phyloP scores from a whole-genome alignment of 2,329 filamentous ascomycete species.

The Botrytis tulipae region DNA sequence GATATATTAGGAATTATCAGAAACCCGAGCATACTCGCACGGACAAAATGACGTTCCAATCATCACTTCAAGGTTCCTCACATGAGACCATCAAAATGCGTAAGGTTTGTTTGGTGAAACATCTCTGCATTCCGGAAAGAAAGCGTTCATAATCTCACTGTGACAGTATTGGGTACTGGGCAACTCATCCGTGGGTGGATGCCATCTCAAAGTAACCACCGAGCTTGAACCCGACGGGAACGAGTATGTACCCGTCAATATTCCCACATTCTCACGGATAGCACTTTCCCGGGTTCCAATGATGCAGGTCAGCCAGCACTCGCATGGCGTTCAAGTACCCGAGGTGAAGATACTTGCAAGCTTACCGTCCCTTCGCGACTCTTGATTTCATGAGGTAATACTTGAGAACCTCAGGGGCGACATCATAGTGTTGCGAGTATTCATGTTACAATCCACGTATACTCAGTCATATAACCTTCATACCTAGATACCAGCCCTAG shows the following conservation, averaged over 20 bases:
- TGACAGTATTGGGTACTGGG: neutral
- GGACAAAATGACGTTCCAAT: neutral
- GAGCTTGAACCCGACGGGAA: neutral
- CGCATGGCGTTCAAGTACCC: neutral
- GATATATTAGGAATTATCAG: neutral
- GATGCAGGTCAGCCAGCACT: neutral
- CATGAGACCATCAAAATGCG: neutral
- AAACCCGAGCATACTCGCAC: neutral
- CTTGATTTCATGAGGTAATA: neutral
- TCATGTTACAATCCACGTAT: neutral
- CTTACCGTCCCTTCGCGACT: neutral
- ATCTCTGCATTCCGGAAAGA: neutral
- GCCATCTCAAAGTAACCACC: neutral
- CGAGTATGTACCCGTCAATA: neutral
- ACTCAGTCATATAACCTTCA: neutral
- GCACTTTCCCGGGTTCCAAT: neutral
- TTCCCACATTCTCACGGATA: neutral
- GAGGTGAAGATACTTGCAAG: too few species aligned
- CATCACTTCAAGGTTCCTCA: neutral
- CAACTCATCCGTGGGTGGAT: neutral
- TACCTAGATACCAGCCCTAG: neutral
- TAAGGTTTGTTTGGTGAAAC: neutral
- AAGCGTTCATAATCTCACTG: neutral
- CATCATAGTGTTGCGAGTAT: neutral
- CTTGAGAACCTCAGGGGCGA: neutral